Percentiles rank a stretch among this genome's conserved stretches.
Evolutionary conservation across 139 green algal species (phyloP).

Genomic region (Tetraselmis chui): DNA sequence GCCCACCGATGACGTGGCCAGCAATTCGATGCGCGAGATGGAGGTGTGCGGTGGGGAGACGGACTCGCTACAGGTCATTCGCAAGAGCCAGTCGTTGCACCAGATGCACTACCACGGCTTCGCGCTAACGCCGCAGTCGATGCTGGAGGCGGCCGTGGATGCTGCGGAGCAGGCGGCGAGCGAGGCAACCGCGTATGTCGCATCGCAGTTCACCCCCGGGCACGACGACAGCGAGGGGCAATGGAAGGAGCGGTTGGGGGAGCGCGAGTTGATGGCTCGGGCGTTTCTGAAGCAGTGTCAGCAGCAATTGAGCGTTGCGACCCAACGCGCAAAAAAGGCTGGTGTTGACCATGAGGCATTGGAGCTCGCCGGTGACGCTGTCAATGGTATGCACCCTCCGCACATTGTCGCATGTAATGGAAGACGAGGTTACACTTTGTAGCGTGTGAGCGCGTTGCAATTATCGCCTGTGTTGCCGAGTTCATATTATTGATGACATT

Average conservation of each 20-base stretch:
- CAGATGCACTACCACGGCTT: background rate
- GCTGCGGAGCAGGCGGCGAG: background rate
- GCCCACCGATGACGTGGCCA: too few relatives aligned
- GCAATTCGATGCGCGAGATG: background rate
- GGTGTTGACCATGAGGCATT: too few relatives aligned
- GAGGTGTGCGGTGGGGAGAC: background rate
- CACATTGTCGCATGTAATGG: too few relatives aligned
- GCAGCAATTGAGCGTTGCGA: background rate
- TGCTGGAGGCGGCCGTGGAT: background rate
- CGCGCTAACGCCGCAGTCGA: background rate
- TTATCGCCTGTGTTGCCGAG: too few relatives aligned
- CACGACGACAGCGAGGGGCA: background rate
- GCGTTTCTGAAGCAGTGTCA: background rate
- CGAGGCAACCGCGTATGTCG: background rate
- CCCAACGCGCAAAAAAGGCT: too few relatives aligned
- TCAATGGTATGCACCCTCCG: too few relatives aligned
- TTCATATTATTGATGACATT: too few relatives aligned
- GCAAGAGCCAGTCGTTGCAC: background rate
- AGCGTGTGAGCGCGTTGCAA: too few relatives aligned
- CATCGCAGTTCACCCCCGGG: background rate
- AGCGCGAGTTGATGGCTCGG: background rate
- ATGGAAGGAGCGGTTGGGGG: background rate
- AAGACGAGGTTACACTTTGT: too few relatives aligned
- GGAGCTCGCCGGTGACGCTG: too few relatives aligned
- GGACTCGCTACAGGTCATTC: background rate